Conservation (phyloP, 352 stramenopile genomes). For the Phytopythium vexans region DNA sequence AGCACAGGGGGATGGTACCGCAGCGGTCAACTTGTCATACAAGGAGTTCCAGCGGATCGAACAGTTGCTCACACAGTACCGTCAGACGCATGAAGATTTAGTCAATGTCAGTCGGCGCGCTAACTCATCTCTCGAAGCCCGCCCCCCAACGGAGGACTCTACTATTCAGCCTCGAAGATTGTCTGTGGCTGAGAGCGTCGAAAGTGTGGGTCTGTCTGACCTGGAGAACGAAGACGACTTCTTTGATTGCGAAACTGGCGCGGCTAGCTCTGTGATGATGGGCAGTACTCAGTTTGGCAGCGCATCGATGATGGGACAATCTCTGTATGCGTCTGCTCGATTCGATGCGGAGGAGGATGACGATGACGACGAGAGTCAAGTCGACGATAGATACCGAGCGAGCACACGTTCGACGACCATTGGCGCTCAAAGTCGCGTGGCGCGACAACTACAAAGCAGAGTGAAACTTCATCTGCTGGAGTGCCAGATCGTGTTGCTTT, state of each 20-base stretch:
- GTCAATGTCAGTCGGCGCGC: slow-evolving; percentile 19
- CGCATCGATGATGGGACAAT: slow-evolving; percentile 64
- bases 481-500: slow-evolving; percentile 69
- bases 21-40: slow-evolving; percentile 58
- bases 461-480: slow-evolving; percentile 81
- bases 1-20: slow-evolving; percentile 11
- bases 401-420: slow-evolving; percentile 23
- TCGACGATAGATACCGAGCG: neutral
- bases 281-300: slow-evolving; percentile 24
- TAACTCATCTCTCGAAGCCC: neutral
- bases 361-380: slow-evolving; percentile 17
- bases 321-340: slow-evolving; percentile 79
- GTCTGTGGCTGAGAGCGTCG: slow-evolving; percentile 73
- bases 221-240: slow-evolving; percentile 83
- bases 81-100: slow-evolving; percentile 70
- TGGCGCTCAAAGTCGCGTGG: slow-evolving; percentile 26
- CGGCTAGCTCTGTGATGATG: slow-evolving; percentile 32
- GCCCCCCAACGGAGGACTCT: slow-evolving; percentile 14
- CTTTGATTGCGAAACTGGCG: slow-evolving; percentile 77
- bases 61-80: slow-evolving; percentile 75
- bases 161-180: slow-evolving; percentile 37
- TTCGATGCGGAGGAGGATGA: slow-evolving; percentile 43
- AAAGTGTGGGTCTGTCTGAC: slow-evolving; percentile 79
- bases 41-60: slow-evolving; percentile 86
- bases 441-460: slow-evolving; percentile 48